phyloP scores from a whole-genome alignment of 306 rosid genomes.

The Fragaria nilgerrensis region DNA sequence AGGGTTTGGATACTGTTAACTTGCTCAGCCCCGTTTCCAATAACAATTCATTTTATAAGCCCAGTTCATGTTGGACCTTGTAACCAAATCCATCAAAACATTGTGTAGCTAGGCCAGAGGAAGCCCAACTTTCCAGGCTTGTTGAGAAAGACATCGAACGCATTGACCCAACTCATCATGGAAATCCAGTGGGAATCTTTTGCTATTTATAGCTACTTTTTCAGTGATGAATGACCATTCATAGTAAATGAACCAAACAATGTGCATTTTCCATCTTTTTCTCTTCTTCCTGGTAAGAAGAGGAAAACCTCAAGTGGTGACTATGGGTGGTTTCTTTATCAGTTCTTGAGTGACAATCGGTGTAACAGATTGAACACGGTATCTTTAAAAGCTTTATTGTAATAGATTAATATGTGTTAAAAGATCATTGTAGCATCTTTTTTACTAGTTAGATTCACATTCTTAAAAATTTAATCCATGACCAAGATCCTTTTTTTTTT shows the following conservation, averaged over 20 bases:
- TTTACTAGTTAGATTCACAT: background rate
- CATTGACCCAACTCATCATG: background rate
- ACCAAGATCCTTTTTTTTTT: background rate
- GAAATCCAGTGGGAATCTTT: background rate
- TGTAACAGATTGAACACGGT: too few relatives aligned
- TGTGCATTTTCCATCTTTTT: background rate
- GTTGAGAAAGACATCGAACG: too few relatives aligned
- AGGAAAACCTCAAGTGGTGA: background rate
- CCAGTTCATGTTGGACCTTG: background rate
- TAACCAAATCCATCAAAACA: background rate
- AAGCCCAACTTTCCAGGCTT: background rate
- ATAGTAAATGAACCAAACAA: background rate
- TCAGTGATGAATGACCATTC: background rate
- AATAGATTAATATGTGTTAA: accelerated
- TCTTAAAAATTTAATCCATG: background rate
- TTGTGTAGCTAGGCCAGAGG: background rate
- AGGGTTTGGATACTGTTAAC: background rate
- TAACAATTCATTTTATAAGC: background rate
- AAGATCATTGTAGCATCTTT: too few relatives aligned
- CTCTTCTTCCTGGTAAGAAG: background rate
- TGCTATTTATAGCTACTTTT: background rate
- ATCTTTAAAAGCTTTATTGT: too few relatives aligned
- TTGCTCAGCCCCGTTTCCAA: background rate
- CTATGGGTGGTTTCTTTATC: background rate
- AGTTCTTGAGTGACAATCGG: too few relatives aligned